These are phyloP conservation scores for Yamadazyma sp. DNA, from an alignment of 1,139 yeast species.

Conservation along the genomic window DNA sequence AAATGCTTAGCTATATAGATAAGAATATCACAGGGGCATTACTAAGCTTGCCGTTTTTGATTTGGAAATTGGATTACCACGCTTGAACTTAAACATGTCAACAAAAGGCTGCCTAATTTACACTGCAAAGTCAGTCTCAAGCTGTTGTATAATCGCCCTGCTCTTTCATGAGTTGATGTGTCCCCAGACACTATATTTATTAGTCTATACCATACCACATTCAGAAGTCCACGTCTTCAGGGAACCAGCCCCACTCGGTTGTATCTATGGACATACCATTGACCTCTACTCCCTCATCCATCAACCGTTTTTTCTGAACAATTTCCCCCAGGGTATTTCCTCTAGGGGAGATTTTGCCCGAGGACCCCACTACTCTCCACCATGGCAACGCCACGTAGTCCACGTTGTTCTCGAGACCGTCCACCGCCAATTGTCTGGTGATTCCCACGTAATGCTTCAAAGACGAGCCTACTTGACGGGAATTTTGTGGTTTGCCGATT, in stretches of 20 bases:
- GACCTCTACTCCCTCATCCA: slow-evolving; percentile 51
- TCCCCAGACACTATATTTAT: too few relatives aligned
- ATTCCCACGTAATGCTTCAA: slow-evolving; percentile 45
- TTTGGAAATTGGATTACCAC: too few relatives aligned
- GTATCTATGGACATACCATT: slow-evolving; percentile 42
- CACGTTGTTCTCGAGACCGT: slow-evolving; percentile 15
- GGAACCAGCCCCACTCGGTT: slow-evolving; percentile 66
- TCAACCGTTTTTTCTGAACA: slow-evolving; percentile 48
- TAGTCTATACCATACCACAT: too few relatives aligned
- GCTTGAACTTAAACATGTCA: too few relatives aligned
- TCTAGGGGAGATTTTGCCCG: slow-evolving; percentile 62
- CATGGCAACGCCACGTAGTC: slow-evolving; percentile 50
- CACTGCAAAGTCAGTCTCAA: too few relatives aligned
- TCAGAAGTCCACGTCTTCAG: slow-evolving; percentile 39
- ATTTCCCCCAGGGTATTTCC: slow-evolving; percentile 41
- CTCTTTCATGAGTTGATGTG: too few relatives aligned
- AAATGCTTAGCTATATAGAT: too few relatives aligned
- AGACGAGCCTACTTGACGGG: slow-evolving; percentile 75
- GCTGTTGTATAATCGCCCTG: too few relatives aligned
- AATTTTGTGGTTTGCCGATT: slow-evolving; percentile 60
- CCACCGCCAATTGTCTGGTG: slow-evolving; percentile 21
- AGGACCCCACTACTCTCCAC: slow-evolving; percentile 73
- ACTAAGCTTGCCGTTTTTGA: too few relatives aligned
- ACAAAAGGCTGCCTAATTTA: too few relatives aligned
- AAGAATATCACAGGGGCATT: too few relatives aligned